Base-by-base conservation (phyloP, 2,329 filamentous ascomycete genomes). In the Diaporthe humulicola region DNA sequence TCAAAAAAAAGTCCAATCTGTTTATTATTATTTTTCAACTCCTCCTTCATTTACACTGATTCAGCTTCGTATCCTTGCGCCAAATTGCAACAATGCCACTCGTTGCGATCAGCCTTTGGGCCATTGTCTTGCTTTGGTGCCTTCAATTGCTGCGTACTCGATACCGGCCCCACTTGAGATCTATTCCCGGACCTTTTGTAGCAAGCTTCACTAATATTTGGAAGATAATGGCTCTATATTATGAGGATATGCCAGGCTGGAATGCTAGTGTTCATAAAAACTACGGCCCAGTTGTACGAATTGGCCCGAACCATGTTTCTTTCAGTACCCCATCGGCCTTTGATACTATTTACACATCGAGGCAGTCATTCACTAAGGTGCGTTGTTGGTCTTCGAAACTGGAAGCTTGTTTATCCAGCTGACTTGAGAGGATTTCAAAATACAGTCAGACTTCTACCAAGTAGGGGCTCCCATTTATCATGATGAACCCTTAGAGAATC, bases 231-330 rank as follows among this genome's bases (percentile, higher is more conserved):
- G 67, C 48, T 40, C 30, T 71, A 1, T 54, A 38, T 45, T 6
- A 14, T 19, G 50, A 71, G 52, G 28, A 71, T 10, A 71, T 71
- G 67, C 52, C 50, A 8, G 25, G 30, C 3, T 19, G 30, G 28
- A 48, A 40, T 54, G 25, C 36, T 40, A 15, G 22, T 17, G 15
- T 48, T 6, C 67, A 71, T 22, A 12, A 48, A 25, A 48, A 71
- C 7, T 71, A 48, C 19, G 67, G 67, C 19, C 52, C 50, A 2
- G 28, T 71, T 2, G 67, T 71, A n/a, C 48, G 67, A 22, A 71
- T 71, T 36, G 67, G 67, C 19, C 67, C 67, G 8, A 71, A 71
- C 22, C 67, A 71, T 28, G 25, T 71, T 15, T 71, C 67, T 4
- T 36, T 54, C 33, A 25, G 52, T 15, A 58, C 36, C 25, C n/a